Evolutionary conservation across 768 basidiomycete species (phyloP), one percentile per base, ranked within the genome.

Genomic region (Mycena latifolia): DNA sequence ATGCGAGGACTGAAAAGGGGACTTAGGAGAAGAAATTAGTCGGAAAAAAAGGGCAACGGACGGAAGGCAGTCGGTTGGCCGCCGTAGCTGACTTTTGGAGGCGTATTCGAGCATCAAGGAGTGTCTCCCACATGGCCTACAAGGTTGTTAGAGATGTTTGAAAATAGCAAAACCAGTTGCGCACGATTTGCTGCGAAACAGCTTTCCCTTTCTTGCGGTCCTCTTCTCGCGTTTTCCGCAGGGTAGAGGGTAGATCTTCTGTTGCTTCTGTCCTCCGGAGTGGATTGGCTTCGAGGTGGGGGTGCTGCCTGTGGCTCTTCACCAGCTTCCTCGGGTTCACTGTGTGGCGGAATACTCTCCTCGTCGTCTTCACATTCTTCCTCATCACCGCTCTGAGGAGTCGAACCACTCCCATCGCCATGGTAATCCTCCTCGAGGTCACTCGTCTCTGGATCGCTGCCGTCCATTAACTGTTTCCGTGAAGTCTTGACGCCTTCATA

Each of bases 81-180:
- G 89, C 81, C 2, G 81, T 72, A 48, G 89, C 82, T 25, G 90
- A 86, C 80, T 96, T 98, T 79, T 98, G 97, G 47, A 98, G 77
- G 27, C 90, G 90, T 75, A 99, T 99, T 37, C 97, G 88, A n/a
- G 93, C 88, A 74, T 98, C 94, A 29, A 98, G 84, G 39, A 98
- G 82, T 6, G 85, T 83, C 76, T 98, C 95, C 92, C 95, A 98
- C 37, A 96, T 77, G 3, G 84, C 82, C 95, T 98, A 45, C 61
- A 31, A 52, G 48, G 54, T 53, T 65, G 68, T 51, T 50, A 69
- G 51, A 18, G n/a, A 56, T 53, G 35, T 27, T 52, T 18, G 15
- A 22, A 45, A 2, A 55, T 25, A 22, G 35, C 27, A 59, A 54
- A 67, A 14, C 55, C 14, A 20, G 39, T 24, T 24, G 80, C 92